A percentile compares a stretch with the other conserved stretches of the same genome.
Conservation (phyloP, 139 green algal species). For the Chlamydomonas eustigma region DNA sequence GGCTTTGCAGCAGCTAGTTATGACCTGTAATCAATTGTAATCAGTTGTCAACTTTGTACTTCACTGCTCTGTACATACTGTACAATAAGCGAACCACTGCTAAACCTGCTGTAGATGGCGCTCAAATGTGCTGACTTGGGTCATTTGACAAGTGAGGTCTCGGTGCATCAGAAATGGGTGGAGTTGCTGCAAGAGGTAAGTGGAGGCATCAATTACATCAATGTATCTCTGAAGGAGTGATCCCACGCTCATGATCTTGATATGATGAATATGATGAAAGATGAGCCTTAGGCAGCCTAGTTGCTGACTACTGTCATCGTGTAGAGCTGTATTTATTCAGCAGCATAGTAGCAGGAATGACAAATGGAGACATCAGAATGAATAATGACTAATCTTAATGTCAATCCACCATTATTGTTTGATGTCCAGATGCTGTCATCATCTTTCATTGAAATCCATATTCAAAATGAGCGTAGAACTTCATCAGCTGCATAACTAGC, state of each 20-base stretch:
- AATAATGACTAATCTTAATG: too few species aligned
- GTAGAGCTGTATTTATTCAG: too few species aligned
- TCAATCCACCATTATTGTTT: too few species aligned
- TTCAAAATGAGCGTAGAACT: too few species aligned
- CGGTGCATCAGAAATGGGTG: conserved; percentile 47
- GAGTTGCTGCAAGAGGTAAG: conserved; percentile 17
- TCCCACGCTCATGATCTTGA: neutral
- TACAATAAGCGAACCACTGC: neutral
- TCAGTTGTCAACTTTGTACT: neutral
- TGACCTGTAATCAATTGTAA: neutral
- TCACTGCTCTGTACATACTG: neutral
- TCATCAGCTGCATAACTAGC: too few species aligned
- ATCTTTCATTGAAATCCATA: too few species aligned
- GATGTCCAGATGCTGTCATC: too few species aligned
- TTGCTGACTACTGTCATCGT: too few species aligned
- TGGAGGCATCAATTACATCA: conserved; percentile 9
- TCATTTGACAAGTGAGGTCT: conserved; percentile 1
- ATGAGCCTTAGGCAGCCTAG: too few species aligned
- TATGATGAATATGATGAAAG: neutral
- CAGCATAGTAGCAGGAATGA: too few species aligned
- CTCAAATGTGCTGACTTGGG: conserved; percentile 24
- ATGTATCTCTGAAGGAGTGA: neutral
- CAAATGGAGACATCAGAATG: too few species aligned
- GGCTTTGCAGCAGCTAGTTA: neutral
- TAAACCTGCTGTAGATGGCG: conserved; percentile 17